Base-by-base conservation (phyloP, 2,329 filamentous ascomycete species). In the Fusarium sp. region DNA sequence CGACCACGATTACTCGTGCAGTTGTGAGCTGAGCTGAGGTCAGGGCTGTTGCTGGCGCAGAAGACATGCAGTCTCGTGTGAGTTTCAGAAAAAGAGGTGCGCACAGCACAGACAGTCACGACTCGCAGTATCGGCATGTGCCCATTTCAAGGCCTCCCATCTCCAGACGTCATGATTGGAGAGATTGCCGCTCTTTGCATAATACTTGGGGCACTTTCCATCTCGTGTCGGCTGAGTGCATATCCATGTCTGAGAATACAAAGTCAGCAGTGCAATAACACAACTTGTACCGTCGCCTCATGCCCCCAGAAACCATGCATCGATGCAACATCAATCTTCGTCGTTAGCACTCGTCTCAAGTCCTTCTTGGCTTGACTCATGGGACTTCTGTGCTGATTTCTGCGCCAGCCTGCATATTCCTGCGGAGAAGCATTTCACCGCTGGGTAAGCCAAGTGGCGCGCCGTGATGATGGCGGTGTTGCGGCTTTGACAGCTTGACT, bases 401-500 rank as follows among this genome's bases (percentile, higher is more conserved):
- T 9, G 62, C 19, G 1, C 49, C 57, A 28, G 65, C 57, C 21
- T 47, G 62, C 57, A 68, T 59, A 33, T 62, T 13, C 10, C 28
- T 31, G 28, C 28, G 28, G 28, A 53, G 36, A 24, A 66, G 51
- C 54, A 59, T 59, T 42, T 53, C 24, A 19, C 6, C 39, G 3
- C 14, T 28, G 55, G 65, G 51, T 55, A 63, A 46, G 68, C 55
- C 38, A 68, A 42, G 55, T 72, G 66, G 34, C 65, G 58, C 39
- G 50, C 50, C 38, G 56, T 55, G 47, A 62, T 55, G 57, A 63
- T 54, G 54, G 62, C 73, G 55, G 62, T 75, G 63, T 69, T 78
- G n/a, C 76, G 73, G 50, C 78, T 79, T 70, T 78, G 77, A 13
- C 76, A 70, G 9, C 76, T 79, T 78, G 45, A 60, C 39, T 7